These are phyloP conservation scores for Termitomyces sp. DNA, from an alignment of 768 basidiomycete genomes.

Conservation along the genomic window DNA sequence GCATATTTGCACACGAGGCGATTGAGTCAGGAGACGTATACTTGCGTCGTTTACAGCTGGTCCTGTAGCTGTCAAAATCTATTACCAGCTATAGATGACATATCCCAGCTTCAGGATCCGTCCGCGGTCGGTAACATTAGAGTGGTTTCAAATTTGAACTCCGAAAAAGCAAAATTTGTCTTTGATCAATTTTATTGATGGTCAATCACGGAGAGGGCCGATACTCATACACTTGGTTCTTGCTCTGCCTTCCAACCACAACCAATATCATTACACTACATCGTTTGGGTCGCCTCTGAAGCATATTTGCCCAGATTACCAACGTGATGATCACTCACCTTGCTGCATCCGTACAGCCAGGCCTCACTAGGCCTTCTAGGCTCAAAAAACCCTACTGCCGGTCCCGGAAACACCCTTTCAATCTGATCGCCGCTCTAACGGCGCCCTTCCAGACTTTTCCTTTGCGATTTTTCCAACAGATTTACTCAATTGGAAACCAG, in stretches of 20 bases:
- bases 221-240: no score
- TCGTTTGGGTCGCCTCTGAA: no score
- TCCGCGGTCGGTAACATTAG: not conserved
- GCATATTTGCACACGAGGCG: not conserved
- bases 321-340: not conserved
- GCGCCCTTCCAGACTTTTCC: not conserved
- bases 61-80: not conserved
- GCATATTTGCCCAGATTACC: not conserved
- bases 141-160: not conserved
- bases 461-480: not conserved
- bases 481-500: no score
- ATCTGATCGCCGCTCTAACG: not conserved
- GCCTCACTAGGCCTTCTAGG: not conserved
- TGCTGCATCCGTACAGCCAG: not conserved
- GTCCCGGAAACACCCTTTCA: not conserved
- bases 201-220: no score
- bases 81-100: not conserved
- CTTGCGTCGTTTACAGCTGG: not conserved
- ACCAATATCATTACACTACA: no score
- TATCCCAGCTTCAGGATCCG: not conserved
- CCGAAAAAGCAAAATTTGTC: not conserved
- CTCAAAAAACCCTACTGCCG: not conserved
- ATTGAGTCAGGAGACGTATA: not conserved
- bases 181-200: not conserved
- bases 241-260: no score